phyloP scores from a whole-genome alignment of 208 protist genomes.

The Perkinsela sp. region DNA sequence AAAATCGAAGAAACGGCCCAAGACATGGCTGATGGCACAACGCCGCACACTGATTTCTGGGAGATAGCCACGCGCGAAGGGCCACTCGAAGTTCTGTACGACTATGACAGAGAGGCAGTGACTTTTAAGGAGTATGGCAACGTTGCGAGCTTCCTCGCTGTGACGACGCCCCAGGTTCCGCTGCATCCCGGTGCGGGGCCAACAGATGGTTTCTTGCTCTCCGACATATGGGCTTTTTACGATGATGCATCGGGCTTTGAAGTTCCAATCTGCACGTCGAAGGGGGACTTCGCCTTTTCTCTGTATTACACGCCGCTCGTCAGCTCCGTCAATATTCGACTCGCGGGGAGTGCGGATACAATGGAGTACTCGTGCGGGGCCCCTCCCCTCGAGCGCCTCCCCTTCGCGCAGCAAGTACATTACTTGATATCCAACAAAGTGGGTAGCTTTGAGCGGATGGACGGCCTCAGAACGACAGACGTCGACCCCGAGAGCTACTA shows the following conservation, averaged over 20 bases:
- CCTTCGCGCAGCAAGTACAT: not conserved
- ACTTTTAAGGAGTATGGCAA: not conserved
- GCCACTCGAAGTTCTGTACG: not conserved
- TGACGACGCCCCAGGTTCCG: not conserved
- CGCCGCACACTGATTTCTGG: not conserved
- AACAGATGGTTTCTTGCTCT: not conserved
- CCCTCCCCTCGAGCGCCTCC: not conserved
- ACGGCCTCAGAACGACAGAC: not conserved
- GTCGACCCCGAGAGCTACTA: conserved; percentile 1
- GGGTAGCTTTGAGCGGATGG: not conserved
- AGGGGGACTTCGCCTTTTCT: not conserved
- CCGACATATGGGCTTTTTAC: not conserved
- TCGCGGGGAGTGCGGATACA: not conserved
- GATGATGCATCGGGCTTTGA: not conserved
- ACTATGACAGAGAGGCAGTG: not conserved
- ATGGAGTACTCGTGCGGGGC: not conserved
- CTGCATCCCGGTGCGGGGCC: not conserved
- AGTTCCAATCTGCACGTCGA: not conserved
- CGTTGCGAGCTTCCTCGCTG: not conserved
- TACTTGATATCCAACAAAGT: not conserved
- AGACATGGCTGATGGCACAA: too few species aligned
- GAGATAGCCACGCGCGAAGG: not conserved
- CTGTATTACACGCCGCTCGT: not conserved
- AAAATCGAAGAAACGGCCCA: too few species aligned
- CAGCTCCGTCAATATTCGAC: not conserved